phyloP scores from a whole-genome alignment of 768 basidiomycete species.

The Mycena galericulata region DNA sequence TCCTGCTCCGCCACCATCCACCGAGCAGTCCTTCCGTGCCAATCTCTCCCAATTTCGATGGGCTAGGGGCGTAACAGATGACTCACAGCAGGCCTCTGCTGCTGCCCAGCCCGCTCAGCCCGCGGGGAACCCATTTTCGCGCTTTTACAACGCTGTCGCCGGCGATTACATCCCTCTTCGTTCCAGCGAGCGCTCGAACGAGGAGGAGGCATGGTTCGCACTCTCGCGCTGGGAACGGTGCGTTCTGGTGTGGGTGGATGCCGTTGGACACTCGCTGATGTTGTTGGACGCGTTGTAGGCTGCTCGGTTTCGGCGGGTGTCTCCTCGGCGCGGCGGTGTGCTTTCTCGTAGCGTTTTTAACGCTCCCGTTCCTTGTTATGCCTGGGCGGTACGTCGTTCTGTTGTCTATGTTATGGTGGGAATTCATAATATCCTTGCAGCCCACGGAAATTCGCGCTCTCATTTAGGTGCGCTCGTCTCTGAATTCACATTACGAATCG shows the following conservation, averaged over 20 bases:
- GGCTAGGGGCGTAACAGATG: constrained; percentile 79
- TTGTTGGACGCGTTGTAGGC: constrained; percentile 53
- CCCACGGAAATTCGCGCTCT: constrained; percentile 91
- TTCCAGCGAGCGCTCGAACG: constrained; percentile 84
- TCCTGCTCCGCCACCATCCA: constrained; percentile 29
- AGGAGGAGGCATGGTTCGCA: constrained; percentile 96
- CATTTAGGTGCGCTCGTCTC: constrained; percentile 71
- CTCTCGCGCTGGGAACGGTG: constrained; percentile 94
- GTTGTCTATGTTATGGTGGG: constrained; percentile 18
- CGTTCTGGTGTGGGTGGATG: constrained; percentile 27
- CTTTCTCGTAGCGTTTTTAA: constrained; percentile 92
- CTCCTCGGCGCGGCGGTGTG: constrained; percentile 92
- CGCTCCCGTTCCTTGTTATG: constrained; percentile 66
- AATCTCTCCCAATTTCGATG: constrained; percentile 91
- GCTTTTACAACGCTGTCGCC: constrained; percentile 89
- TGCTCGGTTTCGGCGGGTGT: constrained; percentile 93
- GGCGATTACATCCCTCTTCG: constrained; percentile 91
- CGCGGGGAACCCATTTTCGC: constrained; percentile 76
- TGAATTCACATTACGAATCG: background rate
- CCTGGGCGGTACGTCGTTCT: constrained; percentile 48
- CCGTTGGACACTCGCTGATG: background rate
- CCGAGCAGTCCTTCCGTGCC: constrained; percentile 76
- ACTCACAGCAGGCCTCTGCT: constrained; percentile 64
- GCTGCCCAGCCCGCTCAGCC: constrained; percentile 43
- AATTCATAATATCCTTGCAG: constrained; percentile 53